Evolutionary conservation across 805 yeast species (phyloP), one percentile per base, ranked within the genome.

Genomic region (Groenewaldozyma salmanticensis): DNA sequence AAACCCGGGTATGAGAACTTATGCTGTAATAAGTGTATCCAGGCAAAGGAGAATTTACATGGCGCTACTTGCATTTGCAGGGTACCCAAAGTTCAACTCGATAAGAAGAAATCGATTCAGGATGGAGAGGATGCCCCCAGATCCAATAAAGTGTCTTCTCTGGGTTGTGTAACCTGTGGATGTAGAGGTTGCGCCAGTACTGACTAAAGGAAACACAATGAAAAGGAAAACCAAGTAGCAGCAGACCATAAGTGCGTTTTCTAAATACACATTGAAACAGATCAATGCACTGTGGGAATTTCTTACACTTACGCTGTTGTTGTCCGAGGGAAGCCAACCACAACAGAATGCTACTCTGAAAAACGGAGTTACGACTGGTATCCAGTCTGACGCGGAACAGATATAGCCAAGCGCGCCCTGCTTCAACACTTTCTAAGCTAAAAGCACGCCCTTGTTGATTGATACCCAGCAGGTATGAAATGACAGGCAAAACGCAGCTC

Each of bases 1-100:
- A 79, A 79, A 53, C 78, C 74, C 53, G 96, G 96, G 6, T 87
- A 87, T 58, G 96, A 87, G 55, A 73, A 79, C 42, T 62, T 87
- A 36, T 87, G 96, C 55, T 87, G 96, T 57, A 59, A 87, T 44
- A 70, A 72, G 47, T 87, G 96, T 57, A 84, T 87, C 27, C 75
- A 74, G 52, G 68, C 68, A 21, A 59, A 59, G 31, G 86, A 81
- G 46, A 77, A 70, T 35, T 74, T 74, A 50, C 81, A 79, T 51
- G 75, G 75, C 4, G 71, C 75, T 4, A 74, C 86, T 0, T 87
- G 96, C 60, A 75, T 87, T 17, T 87, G 96, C 55, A 64, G 96
- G 42, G 95, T 87, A 2, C 95, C 95, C 1, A 69, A 75, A 49
- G 71, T 71, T 1, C 74, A 64, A 59, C 47, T 62, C 54, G 18